Evolutionary conservation across 2,329 filamentous ascomycete genomes (phyloP).

Genomic region (Coniella lustricola): DNA sequence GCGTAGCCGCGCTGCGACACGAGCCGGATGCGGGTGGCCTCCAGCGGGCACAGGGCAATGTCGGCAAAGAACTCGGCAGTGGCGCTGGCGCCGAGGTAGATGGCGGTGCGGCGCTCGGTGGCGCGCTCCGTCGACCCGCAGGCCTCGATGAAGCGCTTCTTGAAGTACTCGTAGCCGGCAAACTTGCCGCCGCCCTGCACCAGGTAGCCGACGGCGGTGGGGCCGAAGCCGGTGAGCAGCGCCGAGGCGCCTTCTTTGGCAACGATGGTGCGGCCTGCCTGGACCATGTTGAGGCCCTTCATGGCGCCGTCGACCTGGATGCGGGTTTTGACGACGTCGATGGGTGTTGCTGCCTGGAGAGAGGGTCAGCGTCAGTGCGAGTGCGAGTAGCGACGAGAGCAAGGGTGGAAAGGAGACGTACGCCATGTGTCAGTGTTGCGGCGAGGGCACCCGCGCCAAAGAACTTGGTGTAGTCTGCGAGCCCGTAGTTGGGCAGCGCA

Average conservation of each 20-base stretch:
- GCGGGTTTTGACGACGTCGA: conserved; percentile 76
- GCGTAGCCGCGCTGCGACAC: conserved; percentile 78
- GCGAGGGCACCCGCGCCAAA: conserved; percentile 46
- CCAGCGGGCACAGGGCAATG: conserved; percentile 80
- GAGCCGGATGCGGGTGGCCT: conserved; percentile 72
- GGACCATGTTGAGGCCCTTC: conserved; percentile 78
- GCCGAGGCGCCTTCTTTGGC: conserved; percentile 71
- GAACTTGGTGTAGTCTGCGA: conserved; percentile 44
- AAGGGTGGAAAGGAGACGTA: conserved; percentile 26
- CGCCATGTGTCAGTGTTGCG: conserved; percentile 44
- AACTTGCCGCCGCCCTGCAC: conserved; percentile 88
- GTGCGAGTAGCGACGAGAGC: neutral
- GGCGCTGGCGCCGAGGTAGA: conserved; percentile 69
- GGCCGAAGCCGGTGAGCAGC: conserved; percentile 75
- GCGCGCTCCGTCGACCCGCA: conserved; percentile 47
- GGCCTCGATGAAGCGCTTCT: conserved; percentile 72
- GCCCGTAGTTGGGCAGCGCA: conserved; percentile 34
- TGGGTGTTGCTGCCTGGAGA: conserved; percentile 43
- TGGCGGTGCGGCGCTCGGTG: conserved; percentile 37
- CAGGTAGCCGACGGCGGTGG: conserved; percentile 81
- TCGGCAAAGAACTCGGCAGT: conserved; percentile 68
- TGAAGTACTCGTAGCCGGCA: conserved; percentile 90
- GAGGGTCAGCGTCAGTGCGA: neutral
- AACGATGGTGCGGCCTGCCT: conserved; percentile 71
- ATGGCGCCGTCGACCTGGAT: conserved; percentile 83